Conservation (phyloP, 2,329 filamentous ascomycete genomes). For the Fusarium luffae region DNA sequence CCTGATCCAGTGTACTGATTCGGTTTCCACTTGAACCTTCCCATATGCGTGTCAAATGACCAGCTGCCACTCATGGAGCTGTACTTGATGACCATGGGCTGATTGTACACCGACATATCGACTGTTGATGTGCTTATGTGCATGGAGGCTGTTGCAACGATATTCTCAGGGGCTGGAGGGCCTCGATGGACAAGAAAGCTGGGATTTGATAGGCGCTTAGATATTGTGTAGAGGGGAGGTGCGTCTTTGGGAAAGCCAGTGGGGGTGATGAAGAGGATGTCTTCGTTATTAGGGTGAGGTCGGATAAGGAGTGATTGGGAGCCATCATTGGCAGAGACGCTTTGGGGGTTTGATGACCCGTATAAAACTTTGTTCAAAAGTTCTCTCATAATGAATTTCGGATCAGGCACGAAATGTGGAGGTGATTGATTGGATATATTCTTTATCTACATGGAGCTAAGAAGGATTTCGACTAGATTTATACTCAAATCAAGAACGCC, state of each 20-base stretch:
- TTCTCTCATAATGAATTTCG: slow-evolving; percentile 10
- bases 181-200: slow-evolving; percentile 34
- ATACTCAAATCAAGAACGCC: not conserved
- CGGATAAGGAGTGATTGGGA: slow-evolving; percentile 26
- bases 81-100: slow-evolving; percentile 34
- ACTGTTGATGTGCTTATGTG: slow-evolving; percentile 30
- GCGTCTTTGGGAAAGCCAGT: slow-evolving; percentile 23
- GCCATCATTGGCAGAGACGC: not conserved
- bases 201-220: slow-evolving; percentile 18
- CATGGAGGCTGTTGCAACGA: slow-evolving; percentile 35
- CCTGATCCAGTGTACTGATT: slow-evolving; percentile 29
- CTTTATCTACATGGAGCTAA: too few species aligned
- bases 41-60: slow-evolving; percentile 31
- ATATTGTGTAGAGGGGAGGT: slow-evolving; percentile 39
- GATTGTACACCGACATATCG: slow-evolving; percentile 35
- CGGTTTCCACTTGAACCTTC: slow-evolving; percentile 45
- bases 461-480: not conserved
- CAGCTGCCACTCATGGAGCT: slow-evolving; percentile 32
- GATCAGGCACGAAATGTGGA: not conserved
- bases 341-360: slow-evolving; percentile 14
- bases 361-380: slow-evolving; percentile 31
- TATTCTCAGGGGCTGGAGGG: slow-evolving; percentile 15
- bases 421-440: not conserved
- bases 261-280: slow-evolving; percentile 24
- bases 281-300: slow-evolving; percentile 8